These are phyloP conservation scores for Bullera alba DNA, from an alignment of 768 basidiomycete genomes.

Conservation along the genomic window DNA sequence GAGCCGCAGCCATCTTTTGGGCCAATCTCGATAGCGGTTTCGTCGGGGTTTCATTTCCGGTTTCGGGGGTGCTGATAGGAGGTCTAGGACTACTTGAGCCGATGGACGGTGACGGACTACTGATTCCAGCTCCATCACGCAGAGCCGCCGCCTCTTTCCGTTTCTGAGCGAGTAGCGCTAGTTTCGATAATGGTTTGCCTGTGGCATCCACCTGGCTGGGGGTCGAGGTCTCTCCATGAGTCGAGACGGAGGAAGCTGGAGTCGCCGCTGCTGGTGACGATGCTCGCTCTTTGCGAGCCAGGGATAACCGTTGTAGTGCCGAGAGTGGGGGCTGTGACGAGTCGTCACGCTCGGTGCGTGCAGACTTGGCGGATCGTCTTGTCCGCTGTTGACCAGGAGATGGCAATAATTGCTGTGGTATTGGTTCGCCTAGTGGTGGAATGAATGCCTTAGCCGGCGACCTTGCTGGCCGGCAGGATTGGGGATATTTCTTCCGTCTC, in stretches of 20 bases:
- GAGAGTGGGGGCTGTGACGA: slow-evolving; percentile 28
- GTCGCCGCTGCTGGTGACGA: slow-evolving; percentile 3
- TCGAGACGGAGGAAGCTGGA: slow-evolving; percentile 8
- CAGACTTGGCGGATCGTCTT: slow-evolving; percentile 31
- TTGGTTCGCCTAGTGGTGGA: slow-evolving; percentile 47
- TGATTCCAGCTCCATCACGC: slow-evolving; percentile 25
- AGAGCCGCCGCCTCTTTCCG: slow-evolving; percentile 36
- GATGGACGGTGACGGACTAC: slow-evolving; percentile 4
- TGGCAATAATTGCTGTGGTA: slow-evolving; percentile 47
- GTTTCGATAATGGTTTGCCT: slow-evolving; percentile 41
- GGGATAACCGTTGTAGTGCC: slow-evolving; percentile 49
- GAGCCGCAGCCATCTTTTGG: slow-evolving; percentile 42
- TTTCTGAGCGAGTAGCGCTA: slow-evolving; percentile 43
- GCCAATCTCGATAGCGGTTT: slow-evolving; percentile 48
- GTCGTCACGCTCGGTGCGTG: slow-evolving; percentile 5
- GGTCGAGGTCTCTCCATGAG: background rate
- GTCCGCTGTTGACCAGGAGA: slow-evolving; percentile 47
- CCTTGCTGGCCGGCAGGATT: too few relatives aligned
- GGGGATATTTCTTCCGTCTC: too few relatives aligned
- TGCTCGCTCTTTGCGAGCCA: slow-evolving; percentile 48
- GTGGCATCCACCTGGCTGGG: too few relatives aligned
- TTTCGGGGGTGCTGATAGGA: background rate
- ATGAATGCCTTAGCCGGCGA: background rate
- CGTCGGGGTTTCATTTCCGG: slow-evolving; percentile 47
- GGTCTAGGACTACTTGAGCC: slow-evolving; percentile 2